These are phyloP conservation scores for Galerina sulciceps DNA, from an alignment of 768 basidiomycete genomes.

Conservation along the genomic window DNA sequence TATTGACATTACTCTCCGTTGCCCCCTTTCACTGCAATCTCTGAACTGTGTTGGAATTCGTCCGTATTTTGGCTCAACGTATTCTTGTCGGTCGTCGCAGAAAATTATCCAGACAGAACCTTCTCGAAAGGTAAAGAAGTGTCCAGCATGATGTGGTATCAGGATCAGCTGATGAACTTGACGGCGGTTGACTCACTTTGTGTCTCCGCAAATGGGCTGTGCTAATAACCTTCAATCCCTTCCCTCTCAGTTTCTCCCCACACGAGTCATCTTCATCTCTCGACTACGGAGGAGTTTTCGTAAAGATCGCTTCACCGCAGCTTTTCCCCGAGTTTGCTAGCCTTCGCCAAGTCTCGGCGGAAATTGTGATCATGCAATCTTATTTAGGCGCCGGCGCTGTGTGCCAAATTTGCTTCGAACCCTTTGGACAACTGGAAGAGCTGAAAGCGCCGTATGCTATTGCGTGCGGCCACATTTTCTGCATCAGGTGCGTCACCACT, in stretches of 20 bases:
- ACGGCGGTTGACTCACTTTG: conserved; percentile 1
- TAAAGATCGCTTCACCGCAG: neutral
- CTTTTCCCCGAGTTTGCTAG: neutral
- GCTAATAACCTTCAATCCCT: neutral
- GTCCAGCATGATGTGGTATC: too few relatives aligned
- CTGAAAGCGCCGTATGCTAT: conserved; percentile 4
- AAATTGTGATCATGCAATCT: conserved; percentile 4
- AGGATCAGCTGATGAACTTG: neutral
- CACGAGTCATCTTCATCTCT: conserved; percentile 1
- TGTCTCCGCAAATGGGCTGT: neutral
- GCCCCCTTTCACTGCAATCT: too few relatives aligned
- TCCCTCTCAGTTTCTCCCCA: neutral
- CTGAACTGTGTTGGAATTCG: too few relatives aligned
- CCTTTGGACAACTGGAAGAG: conserved; percentile 13
- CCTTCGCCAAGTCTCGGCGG: neutral
- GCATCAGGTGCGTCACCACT: conserved; percentile 37
- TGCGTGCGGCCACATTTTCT: conserved; percentile 66
- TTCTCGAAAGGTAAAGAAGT: neutral
- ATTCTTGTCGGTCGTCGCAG: too few relatives aligned
- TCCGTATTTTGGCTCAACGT: too few relatives aligned
- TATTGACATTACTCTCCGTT: too few relatives aligned
- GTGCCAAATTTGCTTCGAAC: conserved; percentile 15
- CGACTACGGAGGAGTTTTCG: neutral
- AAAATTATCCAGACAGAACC: neutral
- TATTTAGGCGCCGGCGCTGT: conserved; percentile 16